These are phyloP conservation scores for Cenococcum geophilum DNA, from an alignment of 495 filamentous ascomycete species.

Conservation along the genomic window DNA sequence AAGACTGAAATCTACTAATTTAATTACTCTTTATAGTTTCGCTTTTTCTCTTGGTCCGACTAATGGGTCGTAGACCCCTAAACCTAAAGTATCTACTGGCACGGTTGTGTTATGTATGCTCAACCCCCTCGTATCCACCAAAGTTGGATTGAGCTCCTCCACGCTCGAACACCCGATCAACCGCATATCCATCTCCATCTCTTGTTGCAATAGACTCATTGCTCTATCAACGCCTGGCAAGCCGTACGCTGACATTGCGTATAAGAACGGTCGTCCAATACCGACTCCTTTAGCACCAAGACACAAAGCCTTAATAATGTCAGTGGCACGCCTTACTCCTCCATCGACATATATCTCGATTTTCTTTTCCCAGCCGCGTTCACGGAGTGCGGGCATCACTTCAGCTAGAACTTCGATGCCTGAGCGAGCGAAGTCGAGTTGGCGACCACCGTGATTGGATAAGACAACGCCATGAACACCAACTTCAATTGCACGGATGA, in stretches of 20 bases:
- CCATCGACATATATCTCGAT: conserved; percentile 93
- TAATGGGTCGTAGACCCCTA: conserved; percentile 60
- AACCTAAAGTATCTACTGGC: conserved; percentile 62
- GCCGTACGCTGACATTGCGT: conserved; percentile 92
- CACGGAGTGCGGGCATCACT: conserved; percentile 87
- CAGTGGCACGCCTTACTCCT: conserved; percentile 80
- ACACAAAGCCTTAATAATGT: conserved; percentile 94
- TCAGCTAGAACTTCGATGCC: conserved; percentile 93
- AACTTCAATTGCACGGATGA: conserved; percentile 71
- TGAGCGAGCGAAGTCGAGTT: conserved; percentile 86
- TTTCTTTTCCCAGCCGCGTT: conserved; percentile 71
- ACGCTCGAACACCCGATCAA: conserved; percentile 72
- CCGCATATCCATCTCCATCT: conserved; percentile 99
- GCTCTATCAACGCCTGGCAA: conserved; percentile 80
- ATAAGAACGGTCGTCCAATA: conserved; percentile 91
- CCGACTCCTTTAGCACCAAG: conserved; percentile 89
- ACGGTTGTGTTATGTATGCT: conserved; percentile 60
- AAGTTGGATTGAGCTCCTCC: conserved; percentile 66
- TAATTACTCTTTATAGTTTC: conserved; percentile 40
- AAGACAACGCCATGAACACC: conserved; percentile 91
- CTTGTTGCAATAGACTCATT: conserved; percentile 92
- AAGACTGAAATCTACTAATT: too few species aligned
- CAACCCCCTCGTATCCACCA: conserved; percentile 72
- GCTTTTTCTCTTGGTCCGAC: conserved; percentile 55
- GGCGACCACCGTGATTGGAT: conserved; percentile 95